Base-by-base conservation (phyloP, 2,329 filamentous ascomycete genomes). In the Aureobasidium sp. region DNA sequence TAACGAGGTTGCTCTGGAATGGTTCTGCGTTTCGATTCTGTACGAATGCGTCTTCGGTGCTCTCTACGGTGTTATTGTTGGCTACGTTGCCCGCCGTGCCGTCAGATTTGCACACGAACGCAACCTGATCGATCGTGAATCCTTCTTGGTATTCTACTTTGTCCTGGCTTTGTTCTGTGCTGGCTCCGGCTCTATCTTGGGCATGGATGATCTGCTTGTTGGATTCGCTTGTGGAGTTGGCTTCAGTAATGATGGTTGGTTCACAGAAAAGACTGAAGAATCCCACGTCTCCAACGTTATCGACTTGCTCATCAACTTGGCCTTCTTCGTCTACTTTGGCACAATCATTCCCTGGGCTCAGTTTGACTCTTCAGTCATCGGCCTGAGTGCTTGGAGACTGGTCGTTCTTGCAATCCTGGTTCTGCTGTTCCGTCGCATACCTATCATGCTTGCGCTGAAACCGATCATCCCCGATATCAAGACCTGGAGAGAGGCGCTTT, bases 201-300 rank as follows among this genome's bases (percentile, higher is more conserved):
- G 94, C 53, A 81, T 96, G 68, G 94, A 99, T 72, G 94, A 99
- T 73, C 77, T 99, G 54, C 83, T 99, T 3, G 90, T 99, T 40
- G 94, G 94, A 40, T 99, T 99, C 69, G 87, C 93, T 15, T 90
- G 89, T 60, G 94, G 94, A 61, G 94, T 99, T n/a, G 94, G 94
- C 59, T 99, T 99, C 78, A 96, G 92, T 67, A 99, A 99, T 73
- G 94, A 99, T 70, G 94, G 94, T 65, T 99, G 94, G 94, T 99
- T 99, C 69, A 89, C 89, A 17, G 89, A 96, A 70, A 96, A 96
- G 79, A 99, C 94, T 0, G 94, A 99, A 71, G 94, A 99, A 74
- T 93, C 94, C 0, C 94, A 97, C 72, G 94, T 99, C 10, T 97
- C 93, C 73, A 97, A 99, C 84, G 94, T 99, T 71, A 99, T 99